Evolutionary conservation across 768 basidiomycete species (phyloP), one percentile per base, ranked within the genome.

Genomic region (Cystobasidium tubakii): DNA sequence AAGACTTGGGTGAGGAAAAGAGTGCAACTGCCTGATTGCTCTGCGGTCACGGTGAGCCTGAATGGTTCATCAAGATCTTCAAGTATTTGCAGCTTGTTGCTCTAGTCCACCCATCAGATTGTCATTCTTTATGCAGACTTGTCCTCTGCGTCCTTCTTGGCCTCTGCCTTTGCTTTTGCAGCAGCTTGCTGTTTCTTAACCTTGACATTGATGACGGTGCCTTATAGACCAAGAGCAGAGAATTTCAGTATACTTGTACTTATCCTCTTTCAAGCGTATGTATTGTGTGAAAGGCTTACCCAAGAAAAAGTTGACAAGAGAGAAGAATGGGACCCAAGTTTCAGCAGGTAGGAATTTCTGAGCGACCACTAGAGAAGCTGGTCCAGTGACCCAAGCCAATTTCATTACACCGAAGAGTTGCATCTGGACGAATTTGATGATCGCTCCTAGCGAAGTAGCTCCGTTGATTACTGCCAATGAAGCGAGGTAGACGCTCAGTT

Each of bases 321-420:
- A 91, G 85, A 93, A 92, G 83, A 90, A 94, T 10, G 89, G 89
- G 0, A 90, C 89, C 92, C 92, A 93, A 54, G 91, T 84, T 89
- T 90, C 76, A 31, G 55, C 60, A 29, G 57, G 44, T 25, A 75
- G 46, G 76, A 66, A 76, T 13, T 42, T 67, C 21, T 62, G 74
- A 44, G 72, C 55, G 21, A 62, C 3, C 19, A 71, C 3, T 9
- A 74, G 25, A 34, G 75, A 71, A 33, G 62, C n/a, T 12, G 66
- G 75, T 19, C 27, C 13, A n/a, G 75, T 36, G 2, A 70, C 13
- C 50, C 25, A 1, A 77, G 85, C 66, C 77, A 92, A 90, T 81
- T 86, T 83, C 70, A 93, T 84, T 73, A 73, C 29, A 33, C 23
- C 2, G 17, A 50, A 36, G 36, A 65, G n/a, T 43, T 36, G 34